Conservation (phyloP, 441 rosid species). For the Iberis amara region DNA sequence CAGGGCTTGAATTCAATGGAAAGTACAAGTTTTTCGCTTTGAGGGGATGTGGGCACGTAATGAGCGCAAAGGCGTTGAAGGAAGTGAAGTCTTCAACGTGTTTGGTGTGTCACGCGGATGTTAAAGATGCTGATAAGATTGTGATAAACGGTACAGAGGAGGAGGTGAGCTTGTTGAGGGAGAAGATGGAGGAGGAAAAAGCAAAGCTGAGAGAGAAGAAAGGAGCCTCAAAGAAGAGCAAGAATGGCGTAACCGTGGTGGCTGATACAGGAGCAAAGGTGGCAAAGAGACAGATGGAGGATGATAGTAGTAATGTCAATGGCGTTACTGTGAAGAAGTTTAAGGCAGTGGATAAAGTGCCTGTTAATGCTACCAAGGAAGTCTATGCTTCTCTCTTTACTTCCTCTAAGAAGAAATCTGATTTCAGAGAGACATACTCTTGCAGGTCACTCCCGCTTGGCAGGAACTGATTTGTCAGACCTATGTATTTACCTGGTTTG, state of each 20-base stretch:
- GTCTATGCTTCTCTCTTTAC: slow-evolving; percentile 79
- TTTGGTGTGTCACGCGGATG: slow-evolving; percentile 76
- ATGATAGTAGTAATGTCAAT: slow-evolving; percentile 42
- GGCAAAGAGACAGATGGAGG: slow-evolving; percentile 41
- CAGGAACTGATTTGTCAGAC: slow-evolving; percentile 52
- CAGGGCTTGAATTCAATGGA: slow-evolving; percentile 81
- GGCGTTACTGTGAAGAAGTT: slow-evolving; percentile 52
- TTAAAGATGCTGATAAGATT: slow-evolving; percentile 55
- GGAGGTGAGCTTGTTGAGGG: slow-evolving; percentile 58
- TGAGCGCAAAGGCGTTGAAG: slow-evolving; percentile 86
- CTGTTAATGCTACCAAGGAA: slow-evolving; percentile 64
- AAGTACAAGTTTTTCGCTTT: slow-evolving; percentile 67
- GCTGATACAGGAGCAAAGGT: slow-evolving; percentile 36
- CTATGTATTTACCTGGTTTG: background rate
- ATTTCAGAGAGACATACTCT: slow-evolving; percentile 72
- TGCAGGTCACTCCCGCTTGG: slow-evolving; percentile 90
- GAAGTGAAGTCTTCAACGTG: slow-evolving; percentile 80
- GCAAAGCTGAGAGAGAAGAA: slow-evolving; percentile 58
- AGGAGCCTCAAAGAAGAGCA: slow-evolving; percentile 39
- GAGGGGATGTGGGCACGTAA: slow-evolving; percentile 78
- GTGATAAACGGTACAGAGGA: slow-evolving; percentile 80
- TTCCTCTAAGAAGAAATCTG: slow-evolving; percentile 60
- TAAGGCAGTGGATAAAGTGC: slow-evolving; percentile 55
- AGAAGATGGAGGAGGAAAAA: slow-evolving; percentile 67
- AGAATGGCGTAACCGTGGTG: slow-evolving; percentile 39